Evolutionary conservation across 2,329 filamentous ascomycete species (phyloP).

Genomic region (Rhinocladiella similis): DNA sequence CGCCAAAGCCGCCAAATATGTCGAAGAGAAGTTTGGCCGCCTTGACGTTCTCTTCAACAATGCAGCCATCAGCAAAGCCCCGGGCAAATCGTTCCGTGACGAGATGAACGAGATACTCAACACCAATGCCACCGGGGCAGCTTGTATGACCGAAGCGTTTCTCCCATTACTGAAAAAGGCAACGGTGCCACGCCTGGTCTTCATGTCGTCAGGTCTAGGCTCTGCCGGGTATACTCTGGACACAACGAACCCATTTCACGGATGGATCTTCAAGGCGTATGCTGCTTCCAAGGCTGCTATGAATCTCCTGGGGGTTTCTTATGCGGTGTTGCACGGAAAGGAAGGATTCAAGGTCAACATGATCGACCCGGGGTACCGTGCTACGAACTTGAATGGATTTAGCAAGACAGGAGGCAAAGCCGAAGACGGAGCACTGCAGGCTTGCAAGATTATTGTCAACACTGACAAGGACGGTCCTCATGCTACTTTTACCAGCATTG

Average conservation of each 20-base stretch:
- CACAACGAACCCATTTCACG: constrained; percentile 5
- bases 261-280: constrained; percentile 12
- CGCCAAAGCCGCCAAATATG: constrained; percentile 18
- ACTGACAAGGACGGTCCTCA: constrained; percentile 3
- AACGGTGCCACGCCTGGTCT: constrained; percentile 17
- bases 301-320: constrained; percentile 20
- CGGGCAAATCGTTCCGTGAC: constrained; percentile 11
- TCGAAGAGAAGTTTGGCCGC: constrained; percentile 21
- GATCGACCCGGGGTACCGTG: constrained; percentile 16
- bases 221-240: constrained; percentile 15
- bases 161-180: constrained; percentile 22
- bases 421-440: constrained; percentile 16
- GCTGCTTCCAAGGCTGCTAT: constrained; percentile 18
- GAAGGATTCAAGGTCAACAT: constrained; percentile 26
- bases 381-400: constrained; percentile 20
- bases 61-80: constrained; percentile 15
- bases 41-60: constrained; percentile 30
- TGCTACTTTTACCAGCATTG: neutral
- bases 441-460: constrained; percentile 11
- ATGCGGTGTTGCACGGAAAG: constrained; percentile 16
- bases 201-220: constrained; percentile 24
- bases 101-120: constrained; percentile 23
- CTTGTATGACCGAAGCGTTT: constrained; percentile 20
- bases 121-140: constrained; percentile 16
- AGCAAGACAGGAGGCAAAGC: neutral